Evolutionary conservation across 352 stramenopile genomes (phyloP).

Genomic region (Blastocystis sp.): DNA sequence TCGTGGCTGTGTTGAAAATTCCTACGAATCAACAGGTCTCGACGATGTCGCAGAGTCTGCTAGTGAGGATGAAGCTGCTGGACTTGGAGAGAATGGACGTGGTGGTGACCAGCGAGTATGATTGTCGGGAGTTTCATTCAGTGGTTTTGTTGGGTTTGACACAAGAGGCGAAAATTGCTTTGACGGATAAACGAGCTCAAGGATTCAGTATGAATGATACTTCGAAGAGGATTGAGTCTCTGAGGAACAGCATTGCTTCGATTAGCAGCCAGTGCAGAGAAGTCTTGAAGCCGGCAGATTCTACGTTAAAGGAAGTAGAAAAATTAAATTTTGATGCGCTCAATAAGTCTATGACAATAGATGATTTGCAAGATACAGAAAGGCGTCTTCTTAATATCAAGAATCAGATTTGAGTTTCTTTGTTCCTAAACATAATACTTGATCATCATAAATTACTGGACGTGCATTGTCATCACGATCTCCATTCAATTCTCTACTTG

Average conservation of each 20-base stretch:
- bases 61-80: neutral
- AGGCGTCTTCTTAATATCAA: neutral
- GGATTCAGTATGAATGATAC: neutral
- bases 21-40: neutral
- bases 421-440: neutral
- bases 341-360: neutral
- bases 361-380: neutral
- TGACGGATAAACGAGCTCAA: neutral
- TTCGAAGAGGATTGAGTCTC: neutral
- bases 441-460: constrained; percentile 20
- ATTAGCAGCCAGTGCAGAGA: neutral
- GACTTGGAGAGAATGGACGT: neutral
- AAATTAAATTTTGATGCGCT: neutral
- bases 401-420: neutral
- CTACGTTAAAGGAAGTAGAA: neutral
- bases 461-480: neutral
- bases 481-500: neutral
- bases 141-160: neutral
- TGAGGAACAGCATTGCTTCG: neutral
- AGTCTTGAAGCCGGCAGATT: neutral
- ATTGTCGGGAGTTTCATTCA: neutral
- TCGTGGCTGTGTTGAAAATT: neutral
- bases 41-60: neutral
- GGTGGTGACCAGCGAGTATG: neutral
- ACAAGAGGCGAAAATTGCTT: neutral